Percentiles rank a stretch among this genome's conserved stretches.
phyloP scores from a whole-genome alignment of 441 rosid genomes.

The Bocquillonia castaneifolia region DNA sequence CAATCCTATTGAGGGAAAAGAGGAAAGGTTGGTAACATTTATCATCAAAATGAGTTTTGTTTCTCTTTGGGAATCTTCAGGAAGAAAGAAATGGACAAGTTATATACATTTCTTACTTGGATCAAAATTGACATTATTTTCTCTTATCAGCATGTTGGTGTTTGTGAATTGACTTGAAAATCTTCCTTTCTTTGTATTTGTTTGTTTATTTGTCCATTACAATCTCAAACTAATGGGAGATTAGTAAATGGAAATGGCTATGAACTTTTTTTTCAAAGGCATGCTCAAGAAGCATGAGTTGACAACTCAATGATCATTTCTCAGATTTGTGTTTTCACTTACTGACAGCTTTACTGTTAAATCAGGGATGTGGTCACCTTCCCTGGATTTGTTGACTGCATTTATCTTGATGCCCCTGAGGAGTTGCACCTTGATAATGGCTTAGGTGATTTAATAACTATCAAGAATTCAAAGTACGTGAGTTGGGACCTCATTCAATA shows the following conservation, averaged over 20 bases:
- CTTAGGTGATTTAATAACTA: conserved; percentile 62
- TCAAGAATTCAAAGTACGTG: conserved; percentile 61
- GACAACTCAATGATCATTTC: not conserved
- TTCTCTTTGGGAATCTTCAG: not conserved
- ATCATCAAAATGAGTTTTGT: not conserved
- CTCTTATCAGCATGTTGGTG: not conserved
- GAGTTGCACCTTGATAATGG: conserved; percentile 75
- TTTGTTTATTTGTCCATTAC: not conserved
- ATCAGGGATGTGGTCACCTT: conserved; percentile 69
- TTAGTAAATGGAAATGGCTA: not conserved
- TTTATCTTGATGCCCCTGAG: conserved; percentile 65
- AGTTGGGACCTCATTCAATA: conserved; percentile 12
- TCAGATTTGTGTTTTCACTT: not conserved
- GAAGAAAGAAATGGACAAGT: not conserved
- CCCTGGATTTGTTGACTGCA: conserved; percentile 90
- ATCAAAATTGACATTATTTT: not conserved
- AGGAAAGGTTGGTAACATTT: conserved; percentile 64
- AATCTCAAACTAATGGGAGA: not conserved
- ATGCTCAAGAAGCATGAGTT: conserved; percentile 1
- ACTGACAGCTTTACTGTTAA: conserved; percentile 26
- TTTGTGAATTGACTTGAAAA: not conserved
- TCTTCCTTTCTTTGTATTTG: not conserved
- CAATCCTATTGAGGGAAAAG: conserved; percentile 70
- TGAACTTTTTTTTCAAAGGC: not conserved
- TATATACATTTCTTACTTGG: not conserved